These are phyloP conservation scores for Platanthera zijinensis DNA, from an alignment of 106 monocot species.

Conservation along the genomic window DNA sequence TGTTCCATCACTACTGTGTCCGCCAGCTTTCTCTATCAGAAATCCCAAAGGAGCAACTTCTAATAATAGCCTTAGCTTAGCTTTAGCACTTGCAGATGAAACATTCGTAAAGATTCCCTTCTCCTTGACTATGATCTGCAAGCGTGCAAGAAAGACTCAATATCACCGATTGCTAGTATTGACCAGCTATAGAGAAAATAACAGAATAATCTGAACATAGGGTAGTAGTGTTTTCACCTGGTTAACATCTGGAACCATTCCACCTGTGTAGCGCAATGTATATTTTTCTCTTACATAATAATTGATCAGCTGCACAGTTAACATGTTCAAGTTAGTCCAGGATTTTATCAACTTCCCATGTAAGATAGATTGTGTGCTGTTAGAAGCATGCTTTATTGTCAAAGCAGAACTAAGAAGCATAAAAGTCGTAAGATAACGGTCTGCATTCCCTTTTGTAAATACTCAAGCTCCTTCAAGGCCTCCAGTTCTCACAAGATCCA, in stretches of 20 bases:
- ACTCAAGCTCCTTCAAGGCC: too few relatives aligned
- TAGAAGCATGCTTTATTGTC: too few relatives aligned
- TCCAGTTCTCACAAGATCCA: too few relatives aligned
- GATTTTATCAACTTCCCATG: neutral
- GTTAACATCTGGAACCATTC: constrained; percentile 98
- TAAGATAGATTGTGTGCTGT: too few relatives aligned
- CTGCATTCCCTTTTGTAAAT: too few relatives aligned
- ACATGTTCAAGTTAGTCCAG: neutral
- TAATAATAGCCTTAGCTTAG: constrained; percentile 84
- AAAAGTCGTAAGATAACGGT: too few relatives aligned
- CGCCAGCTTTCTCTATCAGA: constrained; percentile 87
- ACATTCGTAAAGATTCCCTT: constrained; percentile 97
- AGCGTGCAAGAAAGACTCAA: neutral
- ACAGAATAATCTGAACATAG: neutral
- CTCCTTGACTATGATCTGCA: constrained; percentile 96
- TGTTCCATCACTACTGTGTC: constrained; percentile 85
- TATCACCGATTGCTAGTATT: neutral
- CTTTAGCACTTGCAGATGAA: constrained; percentile 73
- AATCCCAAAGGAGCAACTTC: constrained; percentile 90
- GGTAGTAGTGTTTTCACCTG: constrained; percentile 35
- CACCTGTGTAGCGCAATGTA: constrained; percentile 98
- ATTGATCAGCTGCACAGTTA: constrained; percentile 26
- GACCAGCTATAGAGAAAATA: neutral
- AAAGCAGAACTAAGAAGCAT: too few relatives aligned
- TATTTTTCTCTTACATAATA: constrained; percentile 94